phyloP scores from a whole-genome alignment of 148 eudicot species.

The Spergularia marina region DNA sequence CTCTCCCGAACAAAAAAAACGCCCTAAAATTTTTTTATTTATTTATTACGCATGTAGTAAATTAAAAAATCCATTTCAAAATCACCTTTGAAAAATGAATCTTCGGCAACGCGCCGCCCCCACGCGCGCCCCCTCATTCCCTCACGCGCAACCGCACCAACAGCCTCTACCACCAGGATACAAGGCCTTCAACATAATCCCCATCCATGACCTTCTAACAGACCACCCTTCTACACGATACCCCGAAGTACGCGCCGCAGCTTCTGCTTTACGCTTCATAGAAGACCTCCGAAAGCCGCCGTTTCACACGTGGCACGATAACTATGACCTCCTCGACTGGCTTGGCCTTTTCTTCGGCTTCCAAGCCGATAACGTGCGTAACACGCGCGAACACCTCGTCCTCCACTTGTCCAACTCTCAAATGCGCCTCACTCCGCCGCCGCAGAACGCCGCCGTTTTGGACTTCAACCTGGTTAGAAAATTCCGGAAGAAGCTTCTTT shows the following conservation, averaged over 20 bases:
- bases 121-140: slow-evolving; percentile 41
- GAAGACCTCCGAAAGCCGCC: slow-evolving; percentile 77
- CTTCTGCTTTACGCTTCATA: slow-evolving; percentile 54
- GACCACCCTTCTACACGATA: slow-evolving; percentile 82
- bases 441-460: slow-evolving; percentile 43
- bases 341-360: slow-evolving; percentile 77
- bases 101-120: slow-evolving; percentile 44
- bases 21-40: too few species aligned
- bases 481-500: slow-evolving; percentile 53
- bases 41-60: background rate
- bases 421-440: slow-evolving; percentile 64
- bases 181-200: slow-evolving; percentile 68
- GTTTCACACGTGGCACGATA: slow-evolving; percentile 40
- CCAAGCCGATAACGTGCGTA: slow-evolving; percentile 70
- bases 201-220: slow-evolving; percentile 60
- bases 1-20: background rate
- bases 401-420: slow-evolving; percentile 81
- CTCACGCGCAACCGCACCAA: slow-evolving; percentile 36
- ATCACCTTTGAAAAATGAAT: slow-evolving; percentile 31
- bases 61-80: too few species aligned
- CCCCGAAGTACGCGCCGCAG: slow-evolving; percentile 85
- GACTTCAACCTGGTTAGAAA: slow-evolving; percentile 47
- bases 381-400: slow-evolving; percentile 84
- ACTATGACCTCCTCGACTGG: slow-evolving; percentile 81
- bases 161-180: slow-evolving; percentile 10